phyloP scores from a whole-genome alignment of 2,329 filamentous ascomycete species.

The Zasmidium citrigriseum region DNA sequence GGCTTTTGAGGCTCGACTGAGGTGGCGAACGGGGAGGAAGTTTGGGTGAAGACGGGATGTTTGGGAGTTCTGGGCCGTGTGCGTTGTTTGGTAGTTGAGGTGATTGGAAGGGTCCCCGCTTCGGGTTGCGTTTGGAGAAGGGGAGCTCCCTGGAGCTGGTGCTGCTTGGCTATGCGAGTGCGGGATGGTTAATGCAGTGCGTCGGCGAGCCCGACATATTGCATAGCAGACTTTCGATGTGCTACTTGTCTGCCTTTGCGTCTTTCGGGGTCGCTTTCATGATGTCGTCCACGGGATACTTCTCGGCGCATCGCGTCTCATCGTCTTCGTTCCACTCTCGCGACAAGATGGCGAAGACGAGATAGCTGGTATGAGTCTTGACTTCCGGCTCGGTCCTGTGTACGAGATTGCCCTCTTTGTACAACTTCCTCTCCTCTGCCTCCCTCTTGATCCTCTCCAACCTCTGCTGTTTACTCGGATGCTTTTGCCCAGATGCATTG shows the following conservation, averaged over 20 bases:
- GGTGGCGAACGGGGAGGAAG: background rate
- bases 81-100: background rate
- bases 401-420: slow-evolving; percentile 74
- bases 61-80: background rate
- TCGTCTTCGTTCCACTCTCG: slow-evolving; percentile 81
- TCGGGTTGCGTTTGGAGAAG: background rate
- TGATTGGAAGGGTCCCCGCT: background rate
- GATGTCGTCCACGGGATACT: slow-evolving; percentile 24
- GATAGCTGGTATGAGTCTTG: slow-evolving; percentile 96
- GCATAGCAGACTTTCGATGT: background rate
- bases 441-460: slow-evolving; percentile 38
- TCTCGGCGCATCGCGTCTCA: slow-evolving; percentile 55
- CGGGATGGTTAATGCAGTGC: background rate
- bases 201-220: background rate
- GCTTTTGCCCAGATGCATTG: slow-evolving; percentile 21
- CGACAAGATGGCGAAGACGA: slow-evolving; percentile 90
- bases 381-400: slow-evolving; percentile 84
- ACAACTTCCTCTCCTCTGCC: slow-evolving; percentile 55
- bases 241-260: background rate
- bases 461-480: slow-evolving; percentile 28
- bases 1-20: background rate
- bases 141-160: background rate
- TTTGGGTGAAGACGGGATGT: background rate
- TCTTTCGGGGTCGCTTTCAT: slow-evolving; percentile 13
- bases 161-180: background rate